A percentile compares a stretch with the other conserved stretches of the same genome.
Conservation (phyloP, 331 rosid species). For the Malus hybrid region DNA sequence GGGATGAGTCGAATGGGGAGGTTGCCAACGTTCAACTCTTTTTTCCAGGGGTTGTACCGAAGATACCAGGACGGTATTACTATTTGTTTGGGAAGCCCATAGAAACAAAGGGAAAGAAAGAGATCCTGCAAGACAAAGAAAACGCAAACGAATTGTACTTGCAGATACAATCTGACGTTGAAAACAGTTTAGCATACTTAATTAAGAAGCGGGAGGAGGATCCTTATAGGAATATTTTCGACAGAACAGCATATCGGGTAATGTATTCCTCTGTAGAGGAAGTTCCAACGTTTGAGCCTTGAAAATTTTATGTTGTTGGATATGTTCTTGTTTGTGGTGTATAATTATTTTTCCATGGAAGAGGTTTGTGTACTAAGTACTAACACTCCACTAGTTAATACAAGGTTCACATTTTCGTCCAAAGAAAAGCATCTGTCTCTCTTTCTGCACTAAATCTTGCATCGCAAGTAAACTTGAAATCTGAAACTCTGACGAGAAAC, state of each 20-base stretch:
- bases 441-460: background rate
- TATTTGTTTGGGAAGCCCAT: conserved; percentile 81
- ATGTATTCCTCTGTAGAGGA: conserved; percentile 28
- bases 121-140: conserved; percentile 51
- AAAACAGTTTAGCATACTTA: conserved; percentile 48
- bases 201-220: conserved; percentile 81
- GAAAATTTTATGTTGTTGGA: conserved; percentile 14
- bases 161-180: conserved; percentile 67
- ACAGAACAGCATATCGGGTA: conserved; percentile 53
- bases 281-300: conserved; percentile 72
- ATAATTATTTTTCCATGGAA: background rate
- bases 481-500: background rate
- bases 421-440: background rate
- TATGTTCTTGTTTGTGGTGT: background rate
- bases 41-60: conserved; percentile 45
- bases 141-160: conserved; percentile 57
- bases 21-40: conserved; percentile 36
- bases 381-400: background rate
- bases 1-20: conserved; percentile 56
- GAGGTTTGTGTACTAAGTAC: background rate
- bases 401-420: background rate
- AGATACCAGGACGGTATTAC: conserved; percentile 77
- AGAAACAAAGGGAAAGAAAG: conserved; percentile 60
- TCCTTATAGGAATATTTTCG: conserved; percentile 63
- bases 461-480: background rate